Evolutionary conservation across 2,329 filamentous ascomycete genomes (phyloP).

Genomic region (Paecilomyces fulvus): DNA sequence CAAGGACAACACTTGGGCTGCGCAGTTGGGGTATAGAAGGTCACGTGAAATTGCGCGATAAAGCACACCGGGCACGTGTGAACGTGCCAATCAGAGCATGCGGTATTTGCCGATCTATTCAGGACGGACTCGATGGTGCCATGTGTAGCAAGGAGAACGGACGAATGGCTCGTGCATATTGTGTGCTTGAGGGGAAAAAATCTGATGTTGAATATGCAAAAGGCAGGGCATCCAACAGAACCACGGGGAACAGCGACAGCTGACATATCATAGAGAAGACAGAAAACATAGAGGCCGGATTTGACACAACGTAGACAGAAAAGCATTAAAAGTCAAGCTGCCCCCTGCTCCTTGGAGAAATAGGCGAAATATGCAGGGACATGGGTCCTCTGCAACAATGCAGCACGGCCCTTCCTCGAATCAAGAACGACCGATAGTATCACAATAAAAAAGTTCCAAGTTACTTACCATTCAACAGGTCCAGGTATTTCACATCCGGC

Average conservation of each 20-base stretch:
- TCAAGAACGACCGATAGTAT: constrained; percentile 1
- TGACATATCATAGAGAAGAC: not conserved
- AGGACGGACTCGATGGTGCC: not conserved
- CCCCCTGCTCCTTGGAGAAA: not conserved
- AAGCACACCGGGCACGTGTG: constrained; percentile 13
- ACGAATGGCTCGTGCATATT: not conserved
- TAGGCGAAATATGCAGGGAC: not conserved
- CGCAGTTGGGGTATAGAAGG: constrained; percentile 1
- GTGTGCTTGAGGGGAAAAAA: not conserved
- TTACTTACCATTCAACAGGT: constrained; percentile 34
- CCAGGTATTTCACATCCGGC: constrained; percentile 31
- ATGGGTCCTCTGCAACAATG: not conserved
- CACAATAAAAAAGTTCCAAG: constrained; percentile 3
- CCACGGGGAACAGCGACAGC: not conserved
- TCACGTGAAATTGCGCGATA: constrained; percentile 32
- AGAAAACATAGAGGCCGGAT: not conserved
- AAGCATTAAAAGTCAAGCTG: not conserved
- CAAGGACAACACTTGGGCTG: not conserved
- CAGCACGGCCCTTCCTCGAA: not conserved
- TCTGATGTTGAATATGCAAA: not conserved
- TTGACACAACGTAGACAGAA: no score
- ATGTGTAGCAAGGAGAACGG: not conserved
- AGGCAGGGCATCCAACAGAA: not conserved
- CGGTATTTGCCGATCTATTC: not conserved
- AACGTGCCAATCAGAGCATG: constrained; percentile 3